These are phyloP conservation scores for Larix kaempferi DNA, from an alignment of 75 land plant species.

Conservation along the genomic window DNA sequence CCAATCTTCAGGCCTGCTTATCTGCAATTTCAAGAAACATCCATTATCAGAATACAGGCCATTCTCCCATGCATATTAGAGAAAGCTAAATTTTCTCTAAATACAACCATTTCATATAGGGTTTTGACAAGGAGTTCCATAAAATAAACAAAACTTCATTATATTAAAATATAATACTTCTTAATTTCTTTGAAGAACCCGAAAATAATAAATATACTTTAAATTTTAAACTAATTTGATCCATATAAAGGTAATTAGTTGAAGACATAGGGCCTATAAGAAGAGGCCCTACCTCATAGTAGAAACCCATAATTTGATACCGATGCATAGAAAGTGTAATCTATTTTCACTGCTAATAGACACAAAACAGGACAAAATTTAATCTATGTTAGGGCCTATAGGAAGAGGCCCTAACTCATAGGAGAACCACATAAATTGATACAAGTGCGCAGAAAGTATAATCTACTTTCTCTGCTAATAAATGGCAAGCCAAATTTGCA, in stretches of 20 bases:
- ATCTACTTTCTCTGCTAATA: not conserved
- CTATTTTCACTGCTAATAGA: not conserved
- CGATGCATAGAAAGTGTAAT: not conserved
- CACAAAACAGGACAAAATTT: not conserved
- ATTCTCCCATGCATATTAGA: too few relatives aligned
- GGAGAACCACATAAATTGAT: not conserved
- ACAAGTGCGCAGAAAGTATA: not conserved
- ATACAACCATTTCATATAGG: too few relatives aligned
- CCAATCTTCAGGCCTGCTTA: conserved; percentile 69
- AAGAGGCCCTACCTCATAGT: not conserved
- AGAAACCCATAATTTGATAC: not conserved
- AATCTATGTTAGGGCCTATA: not conserved
- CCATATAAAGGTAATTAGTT: not conserved
- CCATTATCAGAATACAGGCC: too few relatives aligned
- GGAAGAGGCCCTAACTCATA: not conserved
- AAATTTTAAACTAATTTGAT: not conserved
- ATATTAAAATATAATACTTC: too few relatives aligned
- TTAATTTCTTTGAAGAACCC: too few relatives aligned
- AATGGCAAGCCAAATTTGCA: not conserved
- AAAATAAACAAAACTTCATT: too few relatives aligned
- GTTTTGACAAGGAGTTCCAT: too few relatives aligned
- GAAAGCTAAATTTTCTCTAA: too few relatives aligned
- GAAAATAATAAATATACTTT: too few relatives aligned
- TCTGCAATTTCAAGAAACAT: conserved; percentile 33
- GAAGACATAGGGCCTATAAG: not conserved